Base-by-base conservation (phyloP, 441 rosid genomes). In the Sinapis alba region DNA sequence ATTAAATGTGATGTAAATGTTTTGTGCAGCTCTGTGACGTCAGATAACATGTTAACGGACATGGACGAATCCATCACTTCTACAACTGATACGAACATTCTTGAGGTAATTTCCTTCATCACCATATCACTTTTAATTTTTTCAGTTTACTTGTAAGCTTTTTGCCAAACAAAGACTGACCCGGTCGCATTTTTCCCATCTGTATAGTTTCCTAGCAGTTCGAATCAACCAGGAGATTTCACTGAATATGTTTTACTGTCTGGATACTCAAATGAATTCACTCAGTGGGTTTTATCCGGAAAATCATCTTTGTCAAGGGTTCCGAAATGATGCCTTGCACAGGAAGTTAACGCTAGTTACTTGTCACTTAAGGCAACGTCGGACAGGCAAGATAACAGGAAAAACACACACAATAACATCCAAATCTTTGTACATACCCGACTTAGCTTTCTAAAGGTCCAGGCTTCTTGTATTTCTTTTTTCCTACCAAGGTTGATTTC, bases 31-130 rank as follows among this genome's bases (percentile, higher is more conserved):
- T 10, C 72, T 23, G 58, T 0, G 51, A 69, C 79, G 18, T 79
- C 82, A 43, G 82, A 79, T 64, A 78, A 78, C 64, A 58, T 79
- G 11, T 79, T 73, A 63, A 69, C 82, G 41, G 79, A 79, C 36
- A 3, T 62, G 53, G 78, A 78, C 24, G 82, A 79, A 69, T 79
- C 82, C 10, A 62, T 79, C 57, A 74, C 75, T 58, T 79, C 82
- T 13, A 16, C 30, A 54, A 62, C 62, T 20, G 16, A n/a, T 21
- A 62, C 79, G 10, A 50, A 47, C 75, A 19, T 70, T 58, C 38
- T 36, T 50, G 68, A 65, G 9, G 82, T 79, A 51, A 69, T 21
- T 8, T 61, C 24, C 38, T 67, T 61, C 59, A 41, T 72, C 73
- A 34, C 32, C 50, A n/a, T 51, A 28, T 11, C 51, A 20, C 20